These are phyloP conservation scores for Calonectria honghensis DNA, from an alignment of 2,329 filamentous ascomycete species.

Conservation along the genomic window DNA sequence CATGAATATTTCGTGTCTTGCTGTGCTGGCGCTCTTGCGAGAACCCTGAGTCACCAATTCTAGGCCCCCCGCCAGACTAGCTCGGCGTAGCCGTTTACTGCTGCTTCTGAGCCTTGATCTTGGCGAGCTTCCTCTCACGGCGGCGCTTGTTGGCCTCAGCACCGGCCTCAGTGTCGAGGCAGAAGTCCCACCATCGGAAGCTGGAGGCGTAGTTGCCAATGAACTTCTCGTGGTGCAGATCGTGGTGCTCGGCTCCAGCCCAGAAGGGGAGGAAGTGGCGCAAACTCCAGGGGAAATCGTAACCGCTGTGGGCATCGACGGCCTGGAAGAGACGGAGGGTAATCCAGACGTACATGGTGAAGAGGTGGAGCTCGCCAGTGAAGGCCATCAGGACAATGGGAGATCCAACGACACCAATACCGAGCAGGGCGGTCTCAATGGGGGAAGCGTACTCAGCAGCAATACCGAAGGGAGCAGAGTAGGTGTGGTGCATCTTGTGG, in stretches of 20 bases:
- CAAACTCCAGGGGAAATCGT: slow-evolving; percentile 98
- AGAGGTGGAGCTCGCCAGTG: slow-evolving; percentile 91
- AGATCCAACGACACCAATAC: slow-evolving; percentile 87
- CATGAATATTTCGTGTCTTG: slow-evolving; percentile 46
- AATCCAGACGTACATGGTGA: slow-evolving; percentile 99
- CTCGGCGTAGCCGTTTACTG: slow-evolving; percentile 67
- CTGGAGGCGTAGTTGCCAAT: slow-evolving; percentile 98
- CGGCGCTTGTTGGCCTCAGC: slow-evolving; percentile 90
- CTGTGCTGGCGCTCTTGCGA: slow-evolving; percentile 38
- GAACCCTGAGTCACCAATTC: slow-evolving; percentile 53
- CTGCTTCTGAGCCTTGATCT: slow-evolving; percentile 79
- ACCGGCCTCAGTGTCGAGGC: slow-evolving; percentile 94
- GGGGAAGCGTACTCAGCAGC: slow-evolving; percentile 98
- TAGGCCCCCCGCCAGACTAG: slow-evolving; percentile 38
- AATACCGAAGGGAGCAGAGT: slow-evolving; percentile 96
- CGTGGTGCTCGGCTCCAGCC: slow-evolving; percentile 97
- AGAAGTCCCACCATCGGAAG: slow-evolving; percentile 99
- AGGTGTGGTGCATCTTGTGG: slow-evolving; percentile 99
- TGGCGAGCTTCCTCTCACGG: slow-evolving; percentile 83
- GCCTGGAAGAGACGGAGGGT: slow-evolving; percentile 94
- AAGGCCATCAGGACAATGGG: slow-evolving; percentile 90
- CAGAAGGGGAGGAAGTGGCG: slow-evolving; percentile 98
- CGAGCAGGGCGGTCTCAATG: slow-evolving; percentile 96
- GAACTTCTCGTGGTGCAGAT: slow-evolving; percentile 98
- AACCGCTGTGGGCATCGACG: slow-evolving; percentile 97